A percentile compares a stretch with the other conserved stretches of the same genome.
phyloP scores from a whole-genome alignment of 169 alveolate species.

The Perkinsus olseni region DNA sequence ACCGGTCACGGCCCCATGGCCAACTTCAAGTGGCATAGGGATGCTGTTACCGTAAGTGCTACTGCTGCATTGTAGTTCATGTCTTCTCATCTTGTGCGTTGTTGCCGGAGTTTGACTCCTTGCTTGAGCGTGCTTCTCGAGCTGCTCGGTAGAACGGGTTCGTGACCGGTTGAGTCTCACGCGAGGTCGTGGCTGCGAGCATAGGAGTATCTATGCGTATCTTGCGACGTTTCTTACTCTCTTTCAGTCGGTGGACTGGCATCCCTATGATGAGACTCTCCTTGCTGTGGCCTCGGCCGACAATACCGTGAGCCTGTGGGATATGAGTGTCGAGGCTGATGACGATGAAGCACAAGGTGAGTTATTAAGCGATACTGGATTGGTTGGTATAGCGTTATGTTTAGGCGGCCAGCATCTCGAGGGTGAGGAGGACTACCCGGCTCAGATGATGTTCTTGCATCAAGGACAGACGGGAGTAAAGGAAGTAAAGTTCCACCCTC shows the following conservation, averaged over 20 bases:
- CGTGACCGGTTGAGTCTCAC: too few relatives aligned
- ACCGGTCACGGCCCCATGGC: conserved; percentile 43
- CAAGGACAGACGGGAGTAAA: conserved; percentile 58
- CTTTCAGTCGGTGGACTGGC: conserved; percentile 38
- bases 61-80: too few relatives aligned
- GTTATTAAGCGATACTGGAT: not conserved
- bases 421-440: conserved; percentile 53
- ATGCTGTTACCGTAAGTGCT: conserved; percentile 47
- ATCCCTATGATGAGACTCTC: conserved; percentile 58
- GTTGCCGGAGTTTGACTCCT: too few relatives aligned
- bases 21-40: conserved; percentile 59
- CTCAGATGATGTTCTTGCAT: conserved; percentile 59
- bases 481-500: conserved; percentile 58
- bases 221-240: not conserved
- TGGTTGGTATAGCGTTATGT: not conserved
- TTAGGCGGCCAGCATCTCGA: not conserved
- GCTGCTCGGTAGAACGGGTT: too few relatives aligned
- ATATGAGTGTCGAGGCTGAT: conserved; percentile 63
- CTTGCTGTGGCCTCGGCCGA: conserved; percentile 62
- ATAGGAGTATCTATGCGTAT: too few relatives aligned
- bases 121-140: too few relatives aligned
- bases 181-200: too few relatives aligned
- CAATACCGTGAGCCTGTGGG: conserved; percentile 59
- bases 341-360: conserved; percentile 26
- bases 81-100: too few relatives aligned